Base-by-base conservation (phyloP, 2,329 filamentous ascomycete genomes). In the Escovopsis sp. region DNA sequence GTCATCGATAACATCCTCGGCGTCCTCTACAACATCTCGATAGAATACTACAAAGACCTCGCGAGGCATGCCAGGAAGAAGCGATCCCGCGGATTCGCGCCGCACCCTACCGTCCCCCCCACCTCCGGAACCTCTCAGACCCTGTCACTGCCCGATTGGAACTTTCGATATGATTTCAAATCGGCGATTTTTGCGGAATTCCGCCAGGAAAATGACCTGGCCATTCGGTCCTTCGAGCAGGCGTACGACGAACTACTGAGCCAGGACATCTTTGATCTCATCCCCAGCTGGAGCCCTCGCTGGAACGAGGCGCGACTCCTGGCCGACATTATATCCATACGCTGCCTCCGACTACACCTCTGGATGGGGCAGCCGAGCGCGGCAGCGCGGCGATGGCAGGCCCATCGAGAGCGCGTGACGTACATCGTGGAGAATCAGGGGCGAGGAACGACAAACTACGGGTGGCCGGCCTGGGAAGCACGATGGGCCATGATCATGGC, bases 271-370 rank as follows among this genome's bases (percentile, higher is more conserved):
- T 78, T 95, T 51, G 88, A 94, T 53, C 80, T 81, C 12, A 89
- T 94, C 44, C 82, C 87, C 4, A 88, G 79, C 53, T 95, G 88
- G 88, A 88, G 79, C 50, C 79, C 84, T 13, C 74, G 87, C 45
- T 98, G 89, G 74, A 84, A 94, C 55, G 86, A 96, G 58, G 86
- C 84, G n/a, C 76, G 91, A n/a, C 64, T 91, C 27, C 60, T 96
- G 32, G 82, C 85, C 2, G 91, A 98, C 58, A 64, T 81, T 10
- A 74, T 93, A 48, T 79, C 85, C 1, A 74, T 95, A 40, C 81
- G 89, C 39, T 79, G 82, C 41, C 68, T 96, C 14, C 79, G 89
- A 32, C 91, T 88, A 56, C 68, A 93, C 40, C 62, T 96, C 5
- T 89, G 85, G 79, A 76, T 76, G 45, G 79, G 77, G 14, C 79